Evolutionary conservation across 345 rosid genomes (phyloP), one percentile per base, ranked within the genome.

Genomic region (Heritiera littoralis): DNA sequence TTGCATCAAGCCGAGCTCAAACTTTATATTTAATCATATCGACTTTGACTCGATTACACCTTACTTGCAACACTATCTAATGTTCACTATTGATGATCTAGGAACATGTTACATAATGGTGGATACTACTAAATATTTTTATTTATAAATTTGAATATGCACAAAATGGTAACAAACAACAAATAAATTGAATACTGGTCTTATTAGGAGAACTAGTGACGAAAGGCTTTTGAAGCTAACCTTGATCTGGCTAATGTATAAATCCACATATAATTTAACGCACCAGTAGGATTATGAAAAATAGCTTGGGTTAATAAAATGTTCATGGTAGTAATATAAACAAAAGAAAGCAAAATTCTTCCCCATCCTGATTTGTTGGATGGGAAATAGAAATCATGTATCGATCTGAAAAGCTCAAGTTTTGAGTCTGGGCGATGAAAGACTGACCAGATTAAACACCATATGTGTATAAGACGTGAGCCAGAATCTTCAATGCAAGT

Each of bases 111-210:
- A 9, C 48, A 18, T 32, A 52, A 52, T 13, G 1, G 11, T 4
- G 0, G 46, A 35, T 4, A 72, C 60, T 32, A 30, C 28, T 52
- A 17, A 52, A 52, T 32, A 15, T 51, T 15, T 30, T 72, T 15
- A 52, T 52, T 52, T 32, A 52, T 72, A 35, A 72, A 55, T 72
- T 18, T 10, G 46, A 72, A 54, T 45, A 32, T 23, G 60, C 28
- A 72, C 43, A 51, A 51, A 71, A 54, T 9, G 75, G 18, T 10
- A 55, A 73, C 11, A 73, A 7, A 73, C 51, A 72, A 55, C 61
- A 54, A 72, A 52, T n/a, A 54, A 40, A 38, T 41, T 23, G 40
- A 48, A 23, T 43, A 12, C 5, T 13, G 46, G 48, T 60, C 35
- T 4, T 20, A 9, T 3, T 9, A 9, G 54, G 30, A 17, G 48